Evolutionary conservation across 768 basidiomycete genomes (phyloP).

Genomic region (Russula sp.): DNA sequence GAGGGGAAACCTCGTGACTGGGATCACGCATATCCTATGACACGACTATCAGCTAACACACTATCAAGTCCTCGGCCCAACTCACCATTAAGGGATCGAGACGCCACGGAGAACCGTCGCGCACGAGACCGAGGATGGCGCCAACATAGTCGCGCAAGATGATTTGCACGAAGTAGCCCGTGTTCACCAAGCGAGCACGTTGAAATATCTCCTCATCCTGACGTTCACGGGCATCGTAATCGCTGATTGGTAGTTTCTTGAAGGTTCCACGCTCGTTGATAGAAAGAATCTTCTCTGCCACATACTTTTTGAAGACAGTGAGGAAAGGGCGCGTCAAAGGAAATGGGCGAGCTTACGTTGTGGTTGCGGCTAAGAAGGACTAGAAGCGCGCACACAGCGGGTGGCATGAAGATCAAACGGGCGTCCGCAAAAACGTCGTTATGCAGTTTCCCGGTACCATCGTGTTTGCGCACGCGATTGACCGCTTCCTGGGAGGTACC

Average conservation of each 20-base stretch:
- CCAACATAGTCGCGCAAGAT: conserved; percentile 72
- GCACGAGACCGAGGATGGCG: conserved; percentile 62
- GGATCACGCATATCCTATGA: conserved; percentile 44
- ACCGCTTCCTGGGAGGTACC: conserved; percentile 46
- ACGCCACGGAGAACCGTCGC: conserved; percentile 60
- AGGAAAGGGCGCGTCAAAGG: background rate
- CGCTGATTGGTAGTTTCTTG: conserved; percentile 23
- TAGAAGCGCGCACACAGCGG: conserved; percentile 59
- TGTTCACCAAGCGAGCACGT: conserved; percentile 66
- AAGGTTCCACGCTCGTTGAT: conserved; percentile 63
- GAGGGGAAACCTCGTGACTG: conserved; percentile 48
- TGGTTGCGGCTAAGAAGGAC: conserved; percentile 69
- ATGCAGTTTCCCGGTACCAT: conserved; percentile 62
- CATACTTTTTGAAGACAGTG: conserved; percentile 41
- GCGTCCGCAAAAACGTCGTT: conserved; percentile 66
- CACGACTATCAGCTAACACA: background rate
- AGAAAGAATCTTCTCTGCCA: conserved; percentile 57
- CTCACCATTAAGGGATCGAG: conserved; percentile 59
- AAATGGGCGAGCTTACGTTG: conserved; percentile 42
- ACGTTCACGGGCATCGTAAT: conserved; percentile 24
- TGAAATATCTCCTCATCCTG: conserved; percentile 81
- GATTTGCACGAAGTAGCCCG: conserved; percentile 63
- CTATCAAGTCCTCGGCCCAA: background rate
- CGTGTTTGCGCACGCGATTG: conserved; percentile 48
- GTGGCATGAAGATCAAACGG: conserved; percentile 66